These are phyloP conservation scores for Pyrenula aspistea DNA, from an alignment of 495 filamentous ascomycete genomes.

Conservation along the genomic window DNA sequence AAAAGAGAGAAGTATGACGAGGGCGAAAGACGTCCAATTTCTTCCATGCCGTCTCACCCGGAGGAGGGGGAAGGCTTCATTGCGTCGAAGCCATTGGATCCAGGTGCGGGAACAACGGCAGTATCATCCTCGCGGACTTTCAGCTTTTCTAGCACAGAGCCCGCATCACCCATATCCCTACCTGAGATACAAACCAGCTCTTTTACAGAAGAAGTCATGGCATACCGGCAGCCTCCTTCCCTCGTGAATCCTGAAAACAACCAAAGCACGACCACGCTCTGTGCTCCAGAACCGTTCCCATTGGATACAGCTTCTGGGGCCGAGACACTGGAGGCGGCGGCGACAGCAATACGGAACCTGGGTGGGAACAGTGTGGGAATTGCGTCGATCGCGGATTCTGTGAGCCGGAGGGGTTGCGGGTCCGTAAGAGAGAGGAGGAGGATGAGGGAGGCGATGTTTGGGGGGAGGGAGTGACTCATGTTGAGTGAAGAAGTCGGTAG, in stretches of 20 bases:
- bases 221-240: background rate
- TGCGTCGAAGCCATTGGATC: too few relatives aligned
- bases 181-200: background rate
- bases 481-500: too few relatives aligned
- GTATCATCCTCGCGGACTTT: background rate
- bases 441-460: background rate
- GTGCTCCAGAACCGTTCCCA: background rate
- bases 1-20: background rate
- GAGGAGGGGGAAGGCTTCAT: too few relatives aligned
- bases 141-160: background rate
- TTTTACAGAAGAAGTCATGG: background rate
- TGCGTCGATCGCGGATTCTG: background rate
- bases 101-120: background rate
- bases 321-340: background rate
- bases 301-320: background rate
- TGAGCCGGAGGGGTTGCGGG: background rate
- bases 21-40: background rate
- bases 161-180: background rate
- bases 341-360: background rate
- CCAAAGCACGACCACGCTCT: background rate
- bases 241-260: background rate
- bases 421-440: background rate
- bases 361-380: background rate
- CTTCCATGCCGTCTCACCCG: background rate
- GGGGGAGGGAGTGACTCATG: background rate